A percentile compares a stretch with the other conserved stretches of the same genome.
These are phyloP conservation scores for Phascolomyces articulosus DNA, from an alignment of 371 early-diverging fungal genomes.

Conservation along the genomic window DNA sequence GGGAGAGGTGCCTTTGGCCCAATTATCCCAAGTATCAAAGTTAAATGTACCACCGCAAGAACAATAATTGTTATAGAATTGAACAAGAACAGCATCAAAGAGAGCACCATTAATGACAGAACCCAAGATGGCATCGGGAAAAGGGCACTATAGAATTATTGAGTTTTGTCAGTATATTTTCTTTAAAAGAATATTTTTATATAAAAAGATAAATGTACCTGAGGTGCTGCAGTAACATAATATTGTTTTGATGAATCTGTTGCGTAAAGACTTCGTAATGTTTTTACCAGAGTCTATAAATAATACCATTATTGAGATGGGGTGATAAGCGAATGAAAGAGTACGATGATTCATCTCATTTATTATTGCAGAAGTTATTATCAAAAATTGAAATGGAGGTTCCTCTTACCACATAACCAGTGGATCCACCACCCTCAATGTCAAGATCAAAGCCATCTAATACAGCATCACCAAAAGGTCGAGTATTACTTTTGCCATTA, in stretches of 20 bases:
- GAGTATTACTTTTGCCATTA: constrained; percentile 43
- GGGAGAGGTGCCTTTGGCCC: constrained; percentile 52
- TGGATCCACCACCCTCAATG: constrained; percentile 62
- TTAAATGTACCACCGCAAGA: constrained; percentile 63
- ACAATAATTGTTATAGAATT: constrained; percentile 79
- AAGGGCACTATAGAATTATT: constrained; percentile 53
- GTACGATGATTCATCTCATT: no score
- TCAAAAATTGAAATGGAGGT: background rate
- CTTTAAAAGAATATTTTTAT: no score
- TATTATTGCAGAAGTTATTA: background rate
- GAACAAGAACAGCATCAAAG: constrained; percentile 68
- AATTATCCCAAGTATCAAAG: constrained; percentile 65
- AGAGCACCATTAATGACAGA: constrained; percentile 40
- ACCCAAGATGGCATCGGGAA: constrained; percentile 62
- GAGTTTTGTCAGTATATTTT: no score
- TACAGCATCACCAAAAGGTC: constrained; percentile 64
- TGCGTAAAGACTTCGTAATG: constrained; percentile 51
- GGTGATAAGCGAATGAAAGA: no score
- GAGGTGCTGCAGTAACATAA: constrained; percentile 73
- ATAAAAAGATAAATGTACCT: no score
- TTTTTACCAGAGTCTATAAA: constrained; percentile 42
- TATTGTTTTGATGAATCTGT: constrained; percentile 38
- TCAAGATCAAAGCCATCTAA: constrained; percentile 78
- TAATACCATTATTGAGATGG: no score
- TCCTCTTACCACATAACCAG: constrained; percentile 48